Conservation (phyloP, 495 filamentous ascomycete species). For the Astrothelium macrocarpum region DNA sequence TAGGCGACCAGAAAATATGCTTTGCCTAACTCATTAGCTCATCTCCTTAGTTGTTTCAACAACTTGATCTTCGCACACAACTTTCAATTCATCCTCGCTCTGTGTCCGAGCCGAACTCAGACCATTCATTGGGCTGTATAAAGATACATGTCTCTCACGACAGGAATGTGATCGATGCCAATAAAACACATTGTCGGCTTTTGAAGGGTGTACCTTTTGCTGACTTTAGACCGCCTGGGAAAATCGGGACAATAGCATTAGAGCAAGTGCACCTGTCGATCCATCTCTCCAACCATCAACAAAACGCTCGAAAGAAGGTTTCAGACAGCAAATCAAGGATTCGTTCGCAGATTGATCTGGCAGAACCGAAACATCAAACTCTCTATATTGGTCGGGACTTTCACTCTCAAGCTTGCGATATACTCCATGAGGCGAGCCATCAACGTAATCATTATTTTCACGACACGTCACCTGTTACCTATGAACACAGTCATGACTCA, state of each 20-base stretch:
- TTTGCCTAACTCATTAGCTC: neutral
- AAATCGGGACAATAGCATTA: slow-evolving; percentile 9
- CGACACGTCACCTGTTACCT: neutral
- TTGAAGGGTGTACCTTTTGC: slow-evolving; percentile 13
- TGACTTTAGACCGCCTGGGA: slow-evolving; percentile 19
- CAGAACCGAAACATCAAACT: neutral
- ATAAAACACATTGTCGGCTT: slow-evolving; percentile 13
- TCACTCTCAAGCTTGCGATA: neutral
- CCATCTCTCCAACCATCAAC: slow-evolving; percentile 4
- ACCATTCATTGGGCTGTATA: slow-evolving; percentile 14
- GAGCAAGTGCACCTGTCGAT: slow-evolving; percentile 12
- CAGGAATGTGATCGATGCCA: neutral
- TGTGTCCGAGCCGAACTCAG: neutral
- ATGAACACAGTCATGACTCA: neutral
- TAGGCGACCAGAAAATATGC: slow-evolving; percentile 2
- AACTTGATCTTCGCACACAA: neutral
- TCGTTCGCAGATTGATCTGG: neutral
- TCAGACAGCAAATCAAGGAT: neutral
- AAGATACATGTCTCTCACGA: slow-evolving; percentile 11
- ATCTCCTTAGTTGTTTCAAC: slow-evolving; percentile 2
- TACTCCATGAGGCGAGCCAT: neutral
- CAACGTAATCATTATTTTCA: neutral
- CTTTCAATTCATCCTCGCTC: slow-evolving; percentile 1
- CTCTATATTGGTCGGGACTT: neutral
- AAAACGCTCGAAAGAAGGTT: neutral